Percentiles rank a stretch among this genome's conserved stretches.
These are phyloP conservation scores for Starmerella sp. DNA, from an alignment of 805 yeast species.

Conservation along the genomic window DNA sequence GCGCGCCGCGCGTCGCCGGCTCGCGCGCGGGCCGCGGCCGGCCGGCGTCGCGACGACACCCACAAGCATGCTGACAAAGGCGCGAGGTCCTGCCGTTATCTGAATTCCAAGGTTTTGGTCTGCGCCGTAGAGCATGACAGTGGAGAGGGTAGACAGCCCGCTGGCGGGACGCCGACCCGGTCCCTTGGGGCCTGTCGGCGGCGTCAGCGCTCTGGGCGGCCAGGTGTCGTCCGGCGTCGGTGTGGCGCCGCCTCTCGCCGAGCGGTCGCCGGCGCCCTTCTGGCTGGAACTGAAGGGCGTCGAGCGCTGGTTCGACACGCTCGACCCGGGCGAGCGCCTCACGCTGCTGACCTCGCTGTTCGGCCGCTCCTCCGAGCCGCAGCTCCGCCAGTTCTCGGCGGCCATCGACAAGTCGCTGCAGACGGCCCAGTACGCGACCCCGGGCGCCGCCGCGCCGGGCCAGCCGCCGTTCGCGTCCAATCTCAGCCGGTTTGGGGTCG, in stretches of 20 bases:
- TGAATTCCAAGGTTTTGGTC: neutral
- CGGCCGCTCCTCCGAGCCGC: slow-evolving; percentile 23
- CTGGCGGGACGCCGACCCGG: slow-evolving; percentile 23
- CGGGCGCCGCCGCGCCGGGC: neutral
- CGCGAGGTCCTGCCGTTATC: neutral
- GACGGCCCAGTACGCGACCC: neutral
- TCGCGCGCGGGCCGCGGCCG: neutral
- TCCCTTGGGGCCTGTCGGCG: slow-evolving; percentile 1
- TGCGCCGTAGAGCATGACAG: slow-evolving; percentile 13
- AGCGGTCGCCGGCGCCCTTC: slow-evolving; percentile 10
- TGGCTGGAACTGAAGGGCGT: slow-evolving; percentile 25
- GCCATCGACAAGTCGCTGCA: slow-evolving; percentile 9
- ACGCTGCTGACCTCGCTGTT: slow-evolving; percentile 31
- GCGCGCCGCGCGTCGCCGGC: neutral
- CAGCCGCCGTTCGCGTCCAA: slow-evolving; percentile 1
- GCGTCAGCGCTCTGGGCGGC: neutral
- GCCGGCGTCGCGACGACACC: neutral
- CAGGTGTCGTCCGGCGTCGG: neutral
- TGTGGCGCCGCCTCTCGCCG: neutral
- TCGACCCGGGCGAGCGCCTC: slow-evolving; percentile 31
- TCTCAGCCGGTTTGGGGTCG: slow-evolving; percentile 19
- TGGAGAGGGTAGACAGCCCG: slow-evolving; percentile 24
- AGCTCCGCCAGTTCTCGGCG: slow-evolving; percentile 16
- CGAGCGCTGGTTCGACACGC: slow-evolving; percentile 34
- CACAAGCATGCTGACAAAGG: slow-evolving; percentile 6